A percentile compares a stretch with the other conserved stretches of the same genome.
These are phyloP conservation scores for Didymella pomorum DNA, from an alignment of 2,329 filamentous ascomycete genomes.

Conservation along the genomic window DNA sequence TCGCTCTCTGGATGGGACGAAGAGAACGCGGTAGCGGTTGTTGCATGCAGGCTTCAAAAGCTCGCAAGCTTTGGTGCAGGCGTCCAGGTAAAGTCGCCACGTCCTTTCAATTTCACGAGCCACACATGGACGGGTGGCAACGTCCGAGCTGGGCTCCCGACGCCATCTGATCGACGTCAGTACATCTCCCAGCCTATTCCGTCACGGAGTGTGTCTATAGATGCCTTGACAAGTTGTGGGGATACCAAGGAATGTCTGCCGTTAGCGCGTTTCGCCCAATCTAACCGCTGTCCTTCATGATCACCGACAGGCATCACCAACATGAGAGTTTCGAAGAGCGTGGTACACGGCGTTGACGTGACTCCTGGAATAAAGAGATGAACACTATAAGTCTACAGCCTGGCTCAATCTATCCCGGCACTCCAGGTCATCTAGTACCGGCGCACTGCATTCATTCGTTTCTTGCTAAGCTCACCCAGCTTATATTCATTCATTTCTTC, in stretches of 20 bases:
- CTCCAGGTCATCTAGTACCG: conserved; percentile 28
- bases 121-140: neutral
- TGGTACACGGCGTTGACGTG: conserved; percentile 24
- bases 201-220: conserved; percentile 8
- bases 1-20: neutral
- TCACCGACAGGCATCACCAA: conserved; percentile 29
- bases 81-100: neutral
- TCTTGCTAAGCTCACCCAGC: conserved; percentile 22
- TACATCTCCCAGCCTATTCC: neutral
- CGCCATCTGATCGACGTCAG: neutral
- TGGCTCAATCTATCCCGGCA: conserved; percentile 32
- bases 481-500: conserved; percentile 25
- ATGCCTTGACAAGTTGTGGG: conserved; percentile 2
- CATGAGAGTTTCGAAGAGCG: conserved; percentile 33
- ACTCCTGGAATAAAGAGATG: conserved; percentile 31
- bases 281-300: conserved; percentile 39
- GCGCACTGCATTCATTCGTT: conserved; percentile 28
- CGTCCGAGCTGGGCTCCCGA: neutral
- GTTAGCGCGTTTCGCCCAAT: conserved; percentile 46
- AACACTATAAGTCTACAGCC: conserved; percentile 30
- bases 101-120: neutral
- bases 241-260: conserved; percentile 10
- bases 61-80: neutral
- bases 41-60: neutral
- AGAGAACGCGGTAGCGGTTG: neutral